Evolutionary conservation across 805 yeast species (phyloP), one percentile per base, ranked within the genome.

Genomic region (Metschnikowia amazonensis): DNA sequence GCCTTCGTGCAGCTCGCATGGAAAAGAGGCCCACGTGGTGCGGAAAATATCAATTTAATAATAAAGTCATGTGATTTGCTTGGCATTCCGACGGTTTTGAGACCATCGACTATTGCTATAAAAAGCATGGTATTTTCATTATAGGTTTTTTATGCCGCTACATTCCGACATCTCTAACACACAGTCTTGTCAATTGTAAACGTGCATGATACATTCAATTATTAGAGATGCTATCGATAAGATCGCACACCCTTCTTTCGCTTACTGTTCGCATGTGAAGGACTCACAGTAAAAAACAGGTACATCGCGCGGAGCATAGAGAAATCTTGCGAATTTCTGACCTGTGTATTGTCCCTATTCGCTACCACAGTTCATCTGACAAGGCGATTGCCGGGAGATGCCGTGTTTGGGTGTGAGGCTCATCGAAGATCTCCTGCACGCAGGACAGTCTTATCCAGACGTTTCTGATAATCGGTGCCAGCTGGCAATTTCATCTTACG

Each of bases 11-110:
- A 30, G 43, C 43, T 11, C 21, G 35, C 36, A 40, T 23, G 5
- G 16, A 23, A 40, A 29, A 13, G 29, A 23, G 33, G 21, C 43
- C 43, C 43, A 40, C 43, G 43, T 40, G 43, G 43, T 30, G 43
- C 43, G 36, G 18, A 23, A 14, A 16, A 7, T 8, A 27, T 11
- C 27, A 33, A 7, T 30, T 20, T 24, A 23, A 18, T 40, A 30
- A 31, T 31, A 5, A 13, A 10, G 24, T 31, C 43, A 17, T 30
- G 43, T 40, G 43, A 31, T 35, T 10, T 8, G 32, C 7, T 10
- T 34, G 27, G 18, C 28, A 7, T 3, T 34, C 5, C 18, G 21
- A n/a, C 8, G 5, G 17, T 17, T 27, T 5, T 16, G 34, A 10
- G 34, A 31, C 16, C 9, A 5, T 30, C 11, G 13, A 18, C 8